phyloP scores from a whole-genome alignment of 2,329 filamentous ascomycete species.

The Colletotrichum godetiae region DNA sequence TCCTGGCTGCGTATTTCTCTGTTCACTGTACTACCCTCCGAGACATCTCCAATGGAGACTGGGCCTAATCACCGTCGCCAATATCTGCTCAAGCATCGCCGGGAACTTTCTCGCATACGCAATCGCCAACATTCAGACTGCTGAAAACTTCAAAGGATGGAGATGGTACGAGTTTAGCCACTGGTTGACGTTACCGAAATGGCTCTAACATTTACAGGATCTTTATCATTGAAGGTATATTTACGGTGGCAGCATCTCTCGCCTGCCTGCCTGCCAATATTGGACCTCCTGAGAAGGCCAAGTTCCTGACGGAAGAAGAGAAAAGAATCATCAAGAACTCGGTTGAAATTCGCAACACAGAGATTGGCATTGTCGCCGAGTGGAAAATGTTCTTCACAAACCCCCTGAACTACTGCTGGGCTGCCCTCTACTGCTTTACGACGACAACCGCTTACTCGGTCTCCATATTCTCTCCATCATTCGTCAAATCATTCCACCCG shows the following conservation, averaged over 20 bases:
- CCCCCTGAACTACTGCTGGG: conserved; percentile 37
- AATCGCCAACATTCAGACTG: conserved; percentile 39
- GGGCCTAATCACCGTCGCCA: conserved; percentile 39
- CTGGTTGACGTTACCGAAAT: accelerated
- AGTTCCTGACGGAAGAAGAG: conserved; percentile 33
- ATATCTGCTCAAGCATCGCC: conserved; percentile 39
- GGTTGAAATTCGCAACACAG: conserved; percentile 13
- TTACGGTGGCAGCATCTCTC: conserved; percentile 42
- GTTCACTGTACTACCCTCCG: conserved; percentile 40
- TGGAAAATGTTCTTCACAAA: conserved; percentile 35
- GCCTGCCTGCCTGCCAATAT: conserved; percentile 27
- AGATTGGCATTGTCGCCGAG: conserved; percentile 24
- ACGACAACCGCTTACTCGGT: conserved; percentile 37
- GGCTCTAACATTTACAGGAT: conserved; percentile 38
- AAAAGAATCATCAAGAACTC: conserved; percentile 13
- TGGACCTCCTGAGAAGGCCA: conserved; percentile 33
- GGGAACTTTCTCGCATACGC: conserved; percentile 41
- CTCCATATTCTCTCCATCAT: conserved; percentile 37
- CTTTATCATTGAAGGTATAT: conserved; percentile 49
- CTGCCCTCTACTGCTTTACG: conserved; percentile 34
- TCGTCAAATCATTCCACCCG: conserved; percentile 36
- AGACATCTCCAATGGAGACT: conserved; percentile 40
- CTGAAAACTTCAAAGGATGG: conserved; percentile 39
- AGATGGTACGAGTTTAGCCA: conserved; percentile 27
- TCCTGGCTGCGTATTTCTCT: conserved; percentile 40